phyloP scores from a whole-genome alignment of 192 early-diverging fungal species.

The Podila clonocystis region DNA sequence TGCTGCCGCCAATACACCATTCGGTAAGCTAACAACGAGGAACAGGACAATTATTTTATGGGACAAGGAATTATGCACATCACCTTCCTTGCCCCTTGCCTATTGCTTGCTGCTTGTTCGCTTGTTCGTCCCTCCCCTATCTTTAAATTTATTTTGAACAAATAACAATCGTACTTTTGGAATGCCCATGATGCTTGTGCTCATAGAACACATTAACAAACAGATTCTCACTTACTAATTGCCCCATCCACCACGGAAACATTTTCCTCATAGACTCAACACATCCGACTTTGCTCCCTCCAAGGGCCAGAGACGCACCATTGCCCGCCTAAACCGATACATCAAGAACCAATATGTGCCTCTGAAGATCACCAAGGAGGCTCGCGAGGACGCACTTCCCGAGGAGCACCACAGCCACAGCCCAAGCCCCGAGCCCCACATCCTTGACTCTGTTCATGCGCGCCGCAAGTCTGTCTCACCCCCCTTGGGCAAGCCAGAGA shows the following conservation, averaged over 20 bases:
- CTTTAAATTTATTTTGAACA: too few relatives aligned
- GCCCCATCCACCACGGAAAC: not conserved
- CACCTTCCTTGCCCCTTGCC: too few relatives aligned
- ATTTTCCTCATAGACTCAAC: slow-evolving; percentile 54
- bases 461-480: slow-evolving; percentile 47
- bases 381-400: slow-evolving; percentile 12
- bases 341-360: slow-evolving; percentile 55
- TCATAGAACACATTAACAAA: not conserved
- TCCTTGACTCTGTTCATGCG: not conserved
- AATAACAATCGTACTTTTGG: not conserved
- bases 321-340: slow-evolving; percentile 69
- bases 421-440: slow-evolving; percentile 31
- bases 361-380: slow-evolving; percentile 39
- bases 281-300: slow-evolving; percentile 61
- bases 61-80: not conserved
- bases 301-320: slow-evolving; percentile 72
- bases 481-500: slow-evolving; percentile 19
- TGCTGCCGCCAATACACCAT: slow-evolving; percentile 84
- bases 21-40: slow-evolving; percentile 43
- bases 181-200: not conserved
- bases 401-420: slow-evolving; percentile 24
- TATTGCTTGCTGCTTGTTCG: too few relatives aligned
- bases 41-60: not conserved
- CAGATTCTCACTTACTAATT: not conserved
- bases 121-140: not conserved